Evolutionary conservation across 495 filamentous ascomycete genomes (phyloP).

Genomic region (Xylaria intraflava): DNA sequence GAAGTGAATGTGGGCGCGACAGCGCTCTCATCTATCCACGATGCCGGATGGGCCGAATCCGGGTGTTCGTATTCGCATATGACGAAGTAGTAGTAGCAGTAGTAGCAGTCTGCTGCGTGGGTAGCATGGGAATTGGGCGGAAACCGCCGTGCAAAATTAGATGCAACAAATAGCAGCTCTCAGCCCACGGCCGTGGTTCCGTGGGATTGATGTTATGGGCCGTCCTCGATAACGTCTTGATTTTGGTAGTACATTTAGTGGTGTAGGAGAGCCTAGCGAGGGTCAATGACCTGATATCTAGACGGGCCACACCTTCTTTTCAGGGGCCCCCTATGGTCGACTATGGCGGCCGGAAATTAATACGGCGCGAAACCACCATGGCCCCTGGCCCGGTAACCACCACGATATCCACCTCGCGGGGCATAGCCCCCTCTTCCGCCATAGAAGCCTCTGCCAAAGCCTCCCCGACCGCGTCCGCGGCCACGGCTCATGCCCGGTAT

Average conservation of each 20-base stretch:
- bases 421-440: slow-evolving; percentile 59
- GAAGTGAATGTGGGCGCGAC: neutral
- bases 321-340: neutral
- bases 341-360: slow-evolving; percentile 30
- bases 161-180: neutral
- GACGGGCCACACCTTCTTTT: neutral
- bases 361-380: slow-evolving; percentile 73
- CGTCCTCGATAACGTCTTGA: slow-evolving; percentile 5
- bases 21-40: slow-evolving; percentile 1
- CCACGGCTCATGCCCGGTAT: slow-evolving; percentile 81
- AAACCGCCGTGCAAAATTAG: slow-evolving; percentile 2
- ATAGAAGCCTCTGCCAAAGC: slow-evolving; percentile 41
- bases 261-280: neutral
- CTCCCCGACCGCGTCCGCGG: slow-evolving; percentile 68
- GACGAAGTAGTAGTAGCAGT: slow-evolving; percentile 4
- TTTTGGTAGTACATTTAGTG: slow-evolving; percentile 8
- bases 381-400: slow-evolving; percentile 70
- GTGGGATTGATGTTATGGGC: neutral
- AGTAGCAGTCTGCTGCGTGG: too few relatives aligned
- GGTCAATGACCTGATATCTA: neutral
- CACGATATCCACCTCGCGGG: slow-evolving; percentile 71
- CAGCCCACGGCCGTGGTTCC: neutral
- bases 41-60: neutral
- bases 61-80: slow-evolving; percentile 3
- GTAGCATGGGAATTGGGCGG: neutral